Evolutionary conservation across 257 asterid species (phyloP), one percentile per base, ranked within the genome.

Genomic region (Scutellaria barbata): DNA sequence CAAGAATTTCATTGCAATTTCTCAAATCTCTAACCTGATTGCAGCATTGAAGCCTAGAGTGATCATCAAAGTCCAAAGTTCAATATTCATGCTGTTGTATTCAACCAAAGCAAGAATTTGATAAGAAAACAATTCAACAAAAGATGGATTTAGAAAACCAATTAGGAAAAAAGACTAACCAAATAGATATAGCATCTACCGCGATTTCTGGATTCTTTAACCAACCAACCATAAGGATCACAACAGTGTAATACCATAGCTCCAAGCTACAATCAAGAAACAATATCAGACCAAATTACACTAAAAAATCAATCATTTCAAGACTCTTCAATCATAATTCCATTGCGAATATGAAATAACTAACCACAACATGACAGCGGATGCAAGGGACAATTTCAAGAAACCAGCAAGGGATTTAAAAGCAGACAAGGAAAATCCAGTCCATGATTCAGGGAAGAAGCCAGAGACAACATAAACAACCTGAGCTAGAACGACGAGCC

Each of bases 311-410:
- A 58, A 14, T 22, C 4, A 5, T 51, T 17, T 55, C 11, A 42
- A 57, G 0, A 51, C 9, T 22, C 35, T 30, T 30, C 35, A 30
- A 30, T 30, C 35, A 10, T 30, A 69, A 3, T 10, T 10, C 37
- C 67, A 63, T 62, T 71, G 33, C 53, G n/a, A n/a, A n/a, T n/a
- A n/a, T n/a, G n/a, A 14, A 74, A 40, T 73, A 10, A 65, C 95
- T 77, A 14, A 90, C 98, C 97, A 93, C 12, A 90, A 61, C 98
- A 90, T 93, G 74, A 90, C 11, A 37, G 98, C 97, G 5, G 98
- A 93, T 16, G 97, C 89, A 68, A 93, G 80, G 2, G 98, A 93
- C 69, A 93, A 52, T 80, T 86, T 93, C 63, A 90, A 71, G 60
- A 93, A 93, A 60, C 87, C 69, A 53, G 55, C 20, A 22, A 93